Percentiles rank a stretch among this genome's conserved stretches.
Evolutionary conservation across 352 stramenopile species (phyloP).

Genomic region (Pythium scleroteichum): DNA sequence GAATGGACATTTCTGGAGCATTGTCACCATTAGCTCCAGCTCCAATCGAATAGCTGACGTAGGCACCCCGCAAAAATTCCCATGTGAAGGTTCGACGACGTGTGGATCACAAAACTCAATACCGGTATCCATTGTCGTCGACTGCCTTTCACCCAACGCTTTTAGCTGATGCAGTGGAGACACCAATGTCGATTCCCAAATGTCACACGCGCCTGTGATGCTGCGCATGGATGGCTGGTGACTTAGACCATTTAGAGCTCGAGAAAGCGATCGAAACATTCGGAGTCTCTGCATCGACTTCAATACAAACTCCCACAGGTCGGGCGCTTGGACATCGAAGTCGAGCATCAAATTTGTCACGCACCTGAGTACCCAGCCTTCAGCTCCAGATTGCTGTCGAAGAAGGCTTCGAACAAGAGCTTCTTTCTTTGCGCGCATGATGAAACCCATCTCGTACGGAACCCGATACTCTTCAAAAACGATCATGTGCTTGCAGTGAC

Average conservation of each 20-base stretch:
- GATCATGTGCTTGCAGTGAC: slow-evolving; percentile 36
- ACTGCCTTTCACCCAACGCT: neutral
- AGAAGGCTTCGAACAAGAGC: slow-evolving; percentile 35
- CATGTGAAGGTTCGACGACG: neutral
- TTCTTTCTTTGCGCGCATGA: slow-evolving; percentile 41
- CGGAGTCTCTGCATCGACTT: slow-evolving; percentile 27
- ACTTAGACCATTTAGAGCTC: slow-evolving; percentile 29
- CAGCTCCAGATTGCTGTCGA: slow-evolving; percentile 25
- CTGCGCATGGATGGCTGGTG: slow-evolving; percentile 26
- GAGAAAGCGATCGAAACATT: slow-evolving; percentile 36
- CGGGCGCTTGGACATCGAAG: slow-evolving; percentile 33
- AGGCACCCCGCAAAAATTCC: slow-evolving; percentile 8
- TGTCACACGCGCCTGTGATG: slow-evolving; percentile 18
- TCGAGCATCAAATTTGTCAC: slow-evolving; percentile 38
- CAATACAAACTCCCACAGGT: slow-evolving; percentile 38
- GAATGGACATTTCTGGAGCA: slow-evolving; percentile 45
- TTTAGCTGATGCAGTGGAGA: slow-evolving; percentile 32
- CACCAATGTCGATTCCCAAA: slow-evolving; percentile 34
- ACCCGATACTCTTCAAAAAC: slow-evolving; percentile 41
- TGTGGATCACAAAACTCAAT: neutral
- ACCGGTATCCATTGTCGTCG: neutral
- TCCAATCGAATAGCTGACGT: slow-evolving; percentile 17
- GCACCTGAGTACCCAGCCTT: slow-evolving; percentile 26
- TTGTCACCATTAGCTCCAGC: slow-evolving; percentile 32
- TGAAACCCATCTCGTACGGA: slow-evolving; percentile 34